Percentiles rank a stretch among this genome's conserved stretches.
These are phyloP conservation scores for Moringa oleifera DNA, from an alignment of 345 rosid genomes.

Conservation along the genomic window DNA sequence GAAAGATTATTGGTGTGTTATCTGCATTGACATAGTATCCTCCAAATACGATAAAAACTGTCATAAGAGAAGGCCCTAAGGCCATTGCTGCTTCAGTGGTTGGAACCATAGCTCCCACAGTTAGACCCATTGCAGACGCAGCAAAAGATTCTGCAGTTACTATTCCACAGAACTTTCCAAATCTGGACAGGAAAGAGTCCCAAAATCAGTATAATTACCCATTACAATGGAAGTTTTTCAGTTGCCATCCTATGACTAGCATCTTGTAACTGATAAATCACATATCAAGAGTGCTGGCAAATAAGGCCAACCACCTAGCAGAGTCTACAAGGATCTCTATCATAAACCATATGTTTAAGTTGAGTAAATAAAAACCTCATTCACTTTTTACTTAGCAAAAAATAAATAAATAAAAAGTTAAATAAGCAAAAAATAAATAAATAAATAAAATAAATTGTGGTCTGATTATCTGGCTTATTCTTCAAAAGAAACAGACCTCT, in stretches of 20 bases:
- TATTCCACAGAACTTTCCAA: conserved; percentile 86
- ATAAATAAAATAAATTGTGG: no score
- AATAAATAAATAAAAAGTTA: no score
- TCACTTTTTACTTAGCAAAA: no score
- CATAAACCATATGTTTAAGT: no score
- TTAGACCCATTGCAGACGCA: conserved; percentile 99
- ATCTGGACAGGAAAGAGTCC: no score
- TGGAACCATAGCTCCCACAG: conserved; percentile 98
- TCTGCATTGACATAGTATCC: conserved; percentile 88
- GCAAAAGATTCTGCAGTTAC: conserved; percentile 92
- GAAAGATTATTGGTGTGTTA: conserved; percentile 83
- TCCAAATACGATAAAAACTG: conserved; percentile 90
- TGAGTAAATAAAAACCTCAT: no score
- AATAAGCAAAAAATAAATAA: no score
- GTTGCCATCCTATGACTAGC: not conserved
- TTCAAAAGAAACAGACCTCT: not conserved
- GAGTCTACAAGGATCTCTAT: not conserved
- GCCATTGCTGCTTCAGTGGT: conserved; percentile 99
- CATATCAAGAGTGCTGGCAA: not conserved
- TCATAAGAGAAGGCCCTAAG: conserved; percentile 96
- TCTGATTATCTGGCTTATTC: not conserved
- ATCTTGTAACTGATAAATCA: no score
- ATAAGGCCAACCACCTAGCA: not conserved
- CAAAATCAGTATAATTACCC: no score
- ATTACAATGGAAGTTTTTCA: no score